Evolutionary conservation across 129 eudicot species (phyloP), one percentile per base, ranked within the genome.

Genomic region (Flaveria robusta): DNA sequence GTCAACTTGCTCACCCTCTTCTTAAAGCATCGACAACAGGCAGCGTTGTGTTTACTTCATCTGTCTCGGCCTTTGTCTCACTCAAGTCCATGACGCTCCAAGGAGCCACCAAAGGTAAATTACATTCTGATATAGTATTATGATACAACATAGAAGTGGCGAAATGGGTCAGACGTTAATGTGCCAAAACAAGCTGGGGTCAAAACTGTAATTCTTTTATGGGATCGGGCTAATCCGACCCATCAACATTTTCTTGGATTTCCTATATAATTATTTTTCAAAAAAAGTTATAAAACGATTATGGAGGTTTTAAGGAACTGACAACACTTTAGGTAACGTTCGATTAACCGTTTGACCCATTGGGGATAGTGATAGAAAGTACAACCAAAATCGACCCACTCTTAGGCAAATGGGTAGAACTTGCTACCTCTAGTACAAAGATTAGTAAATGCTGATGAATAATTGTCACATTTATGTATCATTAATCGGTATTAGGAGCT

Each of bases 1-100:
- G 90, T 67, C 97, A 91, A 74, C 90, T 91, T 70, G 87, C 94
- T 2, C 49, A 88, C 79, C 97, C 93, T n/a, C 85, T 86, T 13
- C 81, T 90, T 10, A 88, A 82, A 81, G 86, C 89, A 11, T 82
- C 93, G 10, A 82, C 74, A 71, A 67, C 82, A 47, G 93, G 88
- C 41, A 84, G 88, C 81, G 59, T 91, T 11, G 88, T 91, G n/a
- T 88, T 88, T 83, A 86, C 88, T 58, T 88, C 97, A 20, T 91
- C 94, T n/a, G 91, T 88, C 63, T 85, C 91, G 16, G 88, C 89
- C 52, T 78, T 79, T 69, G 91, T 86, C 27, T 83, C 92, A 18
- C 85, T 91, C 52, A 80, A 85, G 51, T 68, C 75, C 81, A 87
- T 89, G 88, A 84, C 94, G 47, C 79, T 88, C 27, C 88, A 88